Base-by-base conservation (phyloP, 2,329 filamentous ascomycete species). In the Reticulascus tulasneorum region DNA sequence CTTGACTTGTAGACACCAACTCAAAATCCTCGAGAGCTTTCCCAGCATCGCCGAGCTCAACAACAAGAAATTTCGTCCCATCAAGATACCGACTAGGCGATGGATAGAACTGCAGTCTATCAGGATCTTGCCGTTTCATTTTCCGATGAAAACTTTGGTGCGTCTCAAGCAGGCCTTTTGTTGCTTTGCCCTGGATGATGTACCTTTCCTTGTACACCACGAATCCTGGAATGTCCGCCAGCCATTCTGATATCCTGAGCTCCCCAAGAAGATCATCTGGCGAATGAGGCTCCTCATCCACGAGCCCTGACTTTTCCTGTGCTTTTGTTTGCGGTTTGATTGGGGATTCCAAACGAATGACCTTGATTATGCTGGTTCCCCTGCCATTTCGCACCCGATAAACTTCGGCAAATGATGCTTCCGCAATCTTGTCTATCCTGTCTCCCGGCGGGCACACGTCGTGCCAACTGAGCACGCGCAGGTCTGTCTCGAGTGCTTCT, bases 191-290 rank as follows among this genome's bases (percentile, higher is more conserved):
- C 47, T 68, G 61, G 2, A 82, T 73, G 20, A 82, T 58, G 38
- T 81, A 79, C 7, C 74, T 66, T 51, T 80, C 77, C 54, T 82
- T 83, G 61, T 82, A 82, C 13, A 78, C 66, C 21, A 82, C 77
- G 42, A 82, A 83, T 0, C 79, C 79, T 0, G 78, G 77, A 10
- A 82, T 73, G 41, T 79, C 77, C 13, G 78, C 75, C 13, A 83
- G 60, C 62, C 72, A 75, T 51, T 83, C 77, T 3, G 79, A 82
- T 29, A 83, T 81, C 31, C 69, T 64, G 16, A 83, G 62, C 50
- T 83, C 79, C 17, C 76, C 76, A 4, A 69, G 58, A 20, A 82
- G 62, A 48, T 77, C 73, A 2, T 65, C 63, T 40, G 75, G 71
- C 3, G 61, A 58, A 38, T 77, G 76, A 0, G 76, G 73, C 46